phyloP scores from a whole-genome alignment of 352 stramenopile species.

The Globisporangium solare region DNA sequence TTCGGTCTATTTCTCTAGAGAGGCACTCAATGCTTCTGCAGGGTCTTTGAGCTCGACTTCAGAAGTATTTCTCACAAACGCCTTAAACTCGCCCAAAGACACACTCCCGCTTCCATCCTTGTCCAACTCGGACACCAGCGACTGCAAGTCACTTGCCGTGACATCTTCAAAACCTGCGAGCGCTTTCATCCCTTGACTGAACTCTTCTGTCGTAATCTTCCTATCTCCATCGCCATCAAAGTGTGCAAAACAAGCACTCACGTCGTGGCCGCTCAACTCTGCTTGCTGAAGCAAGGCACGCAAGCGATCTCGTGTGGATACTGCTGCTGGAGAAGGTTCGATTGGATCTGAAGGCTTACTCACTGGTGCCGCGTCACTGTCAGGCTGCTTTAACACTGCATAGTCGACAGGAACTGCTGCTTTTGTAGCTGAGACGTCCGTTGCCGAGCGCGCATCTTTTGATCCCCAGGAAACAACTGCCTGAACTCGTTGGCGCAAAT shows the following conservation, averaged over 20 bases:
- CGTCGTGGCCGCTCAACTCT: slow-evolving; percentile 36
- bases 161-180: slow-evolving; percentile 50
- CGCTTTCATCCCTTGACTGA: slow-evolving; percentile 40
- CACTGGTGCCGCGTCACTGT: not conserved
- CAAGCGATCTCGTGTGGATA: slow-evolving; percentile 9
- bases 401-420: not conserved
- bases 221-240: slow-evolving; percentile 69
- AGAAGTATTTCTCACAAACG: slow-evolving; percentile 23
- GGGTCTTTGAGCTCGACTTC: not conserved
- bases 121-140: slow-evolving; percentile 40
- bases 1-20: not conserved
- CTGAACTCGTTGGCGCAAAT: slow-evolving; percentile 69
- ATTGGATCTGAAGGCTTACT: not conserved
- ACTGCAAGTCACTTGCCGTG: slow-evolving; percentile 27
- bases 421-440: not conserved
- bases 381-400: not conserved
- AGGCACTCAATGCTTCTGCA: not conserved
- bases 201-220: slow-evolving; percentile 48
- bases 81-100: slow-evolving; percentile 52
- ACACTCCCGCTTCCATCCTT: slow-evolving; percentile 46
- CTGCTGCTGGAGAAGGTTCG: not conserved
- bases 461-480: slow-evolving; percentile 29
- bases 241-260: slow-evolving; percentile 53
- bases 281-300: slow-evolving; percentile 30
- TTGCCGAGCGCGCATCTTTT: not conserved